Evolutionary conservation across 2,329 filamentous ascomycete species (phyloP).

Genomic region (Aureobasidium pullulans): DNA sequence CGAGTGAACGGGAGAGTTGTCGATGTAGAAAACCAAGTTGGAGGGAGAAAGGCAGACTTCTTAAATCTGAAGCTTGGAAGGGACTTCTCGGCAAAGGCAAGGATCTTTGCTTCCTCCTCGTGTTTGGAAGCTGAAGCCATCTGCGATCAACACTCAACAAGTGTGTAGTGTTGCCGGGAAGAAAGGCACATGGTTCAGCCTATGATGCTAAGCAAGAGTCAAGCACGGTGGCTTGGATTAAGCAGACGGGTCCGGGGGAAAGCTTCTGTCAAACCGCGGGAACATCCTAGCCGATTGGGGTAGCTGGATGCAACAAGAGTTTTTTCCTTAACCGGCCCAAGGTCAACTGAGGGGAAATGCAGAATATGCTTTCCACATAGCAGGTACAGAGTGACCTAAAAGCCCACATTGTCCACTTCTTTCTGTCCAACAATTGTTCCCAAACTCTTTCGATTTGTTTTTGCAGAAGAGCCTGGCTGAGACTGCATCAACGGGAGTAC

Average conservation of each 20-base stretch:
- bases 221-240: background rate
- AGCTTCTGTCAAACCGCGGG: background rate
- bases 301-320: background rate
- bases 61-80: background rate
- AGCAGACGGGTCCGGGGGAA: background rate
- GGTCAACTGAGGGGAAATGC: background rate
- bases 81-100: background rate
- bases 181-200: background rate
- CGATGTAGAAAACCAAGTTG: background rate
- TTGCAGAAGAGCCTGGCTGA: background rate
- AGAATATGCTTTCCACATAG: background rate
- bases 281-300: background rate
- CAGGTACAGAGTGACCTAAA: background rate
- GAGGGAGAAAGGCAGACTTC: background rate
- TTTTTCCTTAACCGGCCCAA: background rate
- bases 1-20: constrained; percentile 3
- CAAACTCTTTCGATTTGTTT: background rate
- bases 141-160: constrained; percentile 4
- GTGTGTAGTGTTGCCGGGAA: background rate
- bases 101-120: background rate
- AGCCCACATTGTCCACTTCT: background rate
- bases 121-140: background rate
- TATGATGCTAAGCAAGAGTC: constrained; percentile 10
- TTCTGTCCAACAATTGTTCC: background rate
- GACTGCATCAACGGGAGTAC: background rate